Evolutionary conservation across 1,284 basidiomycete genomes (phyloP), one percentile per base, ranked within the genome.

Genomic region (Coniferiporia sulphurascens): DNA sequence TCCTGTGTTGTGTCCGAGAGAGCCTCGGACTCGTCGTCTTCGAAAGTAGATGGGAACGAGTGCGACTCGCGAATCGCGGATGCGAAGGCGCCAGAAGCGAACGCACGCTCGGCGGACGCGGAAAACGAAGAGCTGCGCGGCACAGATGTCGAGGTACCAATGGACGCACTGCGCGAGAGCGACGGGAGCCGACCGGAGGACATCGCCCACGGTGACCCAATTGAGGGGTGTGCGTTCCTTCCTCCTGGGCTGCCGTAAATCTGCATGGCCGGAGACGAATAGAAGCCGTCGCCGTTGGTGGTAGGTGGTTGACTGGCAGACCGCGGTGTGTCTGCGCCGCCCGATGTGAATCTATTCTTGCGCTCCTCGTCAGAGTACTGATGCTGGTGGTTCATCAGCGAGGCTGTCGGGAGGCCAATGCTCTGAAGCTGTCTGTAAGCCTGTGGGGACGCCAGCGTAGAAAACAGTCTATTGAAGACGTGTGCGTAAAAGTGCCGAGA

Each of bases 1-100:
- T 57, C 53, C 46, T 52, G 41, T 49, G 49, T 62, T 41, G 50
- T 44, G 19, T 81, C 80, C 54, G 78, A 81, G 27, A 79, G 71
- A 9, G 76, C 77, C 60, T 86, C 84, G 2, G 79, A 81, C 71
- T 89, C 86, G 71, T 89, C 86, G 65, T 89, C 87, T 71, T 89
- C 87, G 68, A 87, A 82, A 2, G 84, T 86, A 54, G 83, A 85
- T 8, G 80, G 75, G 67, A 87, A 83, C 5, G 73, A 70, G 43
- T 83, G 77, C 41, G 77, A 74, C 55, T 85, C 86, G 59, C 86
- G 82, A 78, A 88, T 84, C 41, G 80, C 76, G 45, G 82, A 82
- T 27, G 78, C 73, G 68, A 87, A 84, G 55, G 79, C 77, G 60
- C 73, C 69, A 63, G 82, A 77, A 43, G 79, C 21, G 27, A 21